Evolutionary conservation across 441 rosid species (phyloP).

Genomic region (Pelargonium fulgidum): DNA sequence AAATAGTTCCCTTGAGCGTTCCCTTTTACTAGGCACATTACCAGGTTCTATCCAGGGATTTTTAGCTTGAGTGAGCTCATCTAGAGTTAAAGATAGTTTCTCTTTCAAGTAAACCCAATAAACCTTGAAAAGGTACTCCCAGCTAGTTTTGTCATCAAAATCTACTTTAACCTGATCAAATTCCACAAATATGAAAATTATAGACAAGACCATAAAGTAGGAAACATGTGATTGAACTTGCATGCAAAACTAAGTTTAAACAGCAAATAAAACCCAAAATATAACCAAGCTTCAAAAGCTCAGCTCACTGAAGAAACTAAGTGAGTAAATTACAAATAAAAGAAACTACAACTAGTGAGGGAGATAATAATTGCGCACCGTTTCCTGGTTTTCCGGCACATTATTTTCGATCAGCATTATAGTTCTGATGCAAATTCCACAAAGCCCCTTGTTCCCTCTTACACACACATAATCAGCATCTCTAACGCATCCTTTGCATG

Average conservation of each 20-base stretch:
- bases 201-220: neutral
- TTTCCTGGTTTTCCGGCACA: constrained; percentile 42
- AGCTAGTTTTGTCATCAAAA: constrained; percentile 93
- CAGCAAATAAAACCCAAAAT: constrained; percentile 12
- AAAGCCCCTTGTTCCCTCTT: constrained; percentile 79
- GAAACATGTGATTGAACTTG: neutral
- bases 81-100: constrained; percentile 58
- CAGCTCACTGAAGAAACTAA: constrained; percentile 8
- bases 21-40: constrained; percentile 27
- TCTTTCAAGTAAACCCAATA: constrained; percentile 82
- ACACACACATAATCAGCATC: constrained; percentile 79
- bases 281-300: constrained; percentile 15
- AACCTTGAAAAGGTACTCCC: constrained; percentile 98
- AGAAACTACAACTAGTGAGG: constrained; percentile 7
- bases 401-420: constrained; percentile 80
- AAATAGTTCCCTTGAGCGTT: constrained; percentile 28
- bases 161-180: constrained; percentile 85
- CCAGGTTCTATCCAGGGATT: constrained; percentile 55
- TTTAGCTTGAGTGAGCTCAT: constrained; percentile 57
- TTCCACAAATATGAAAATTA: constrained; percentile 5
- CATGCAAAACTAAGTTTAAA: neutral
- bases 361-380: constrained; percentile 37
- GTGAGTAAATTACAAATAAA: neutral
- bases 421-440: constrained; percentile 85
- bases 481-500: constrained; percentile 85